Evolutionary conservation across 2,329 filamentous ascomycete genomes (phyloP).

Genomic region (Rhynchosporium graminicola): DNA sequence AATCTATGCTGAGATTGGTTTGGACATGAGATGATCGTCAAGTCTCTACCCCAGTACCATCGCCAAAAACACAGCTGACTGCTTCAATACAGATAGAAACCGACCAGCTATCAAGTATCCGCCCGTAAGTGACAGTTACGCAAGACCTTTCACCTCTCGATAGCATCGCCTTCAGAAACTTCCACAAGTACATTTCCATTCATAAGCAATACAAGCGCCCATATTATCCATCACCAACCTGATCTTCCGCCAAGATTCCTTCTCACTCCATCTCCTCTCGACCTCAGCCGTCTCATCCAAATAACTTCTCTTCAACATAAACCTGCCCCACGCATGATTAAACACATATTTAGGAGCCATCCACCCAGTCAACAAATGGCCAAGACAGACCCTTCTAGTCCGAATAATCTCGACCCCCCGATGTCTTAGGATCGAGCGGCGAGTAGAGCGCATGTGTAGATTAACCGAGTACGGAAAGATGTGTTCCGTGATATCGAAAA

Average conservation of each 20-base stretch:
- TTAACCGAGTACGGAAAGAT: slow-evolving; percentile 16
- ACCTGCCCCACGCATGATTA: slow-evolving; percentile 22
- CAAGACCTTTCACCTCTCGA: too few species aligned
- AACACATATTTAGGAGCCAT: slow-evolving; percentile 23
- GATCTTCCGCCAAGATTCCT: slow-evolving; percentile 19
- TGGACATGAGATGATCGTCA: too few species aligned
- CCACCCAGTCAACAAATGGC: slow-evolving; percentile 20
- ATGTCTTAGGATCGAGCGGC: too few species aligned
- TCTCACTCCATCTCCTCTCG: slow-evolving; percentile 18
- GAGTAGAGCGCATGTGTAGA: slow-evolving; percentile 11
- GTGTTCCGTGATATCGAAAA: slow-evolving; percentile 21
- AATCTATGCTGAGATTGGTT: too few species aligned
- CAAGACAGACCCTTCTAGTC: slow-evolving; percentile 13
- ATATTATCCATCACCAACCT: slow-evolving; percentile 5
- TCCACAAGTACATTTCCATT: not conserved
- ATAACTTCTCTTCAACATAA: slow-evolving; percentile 11
- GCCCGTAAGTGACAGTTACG: too few species aligned
- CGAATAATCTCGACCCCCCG: too few species aligned
- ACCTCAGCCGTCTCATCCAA: slow-evolving; percentile 5
- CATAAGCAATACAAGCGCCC: slow-evolving; percentile 19
- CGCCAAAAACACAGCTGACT: too few species aligned
- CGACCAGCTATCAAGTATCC: too few species aligned
- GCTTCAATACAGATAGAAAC: too few species aligned
- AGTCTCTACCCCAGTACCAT: too few species aligned
- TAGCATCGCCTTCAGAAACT: slow-evolving; percentile 1